These are phyloP conservation scores for Apiospora aurea DNA, from an alignment of 2,329 filamentous ascomycete genomes.

Conservation along the genomic window DNA sequence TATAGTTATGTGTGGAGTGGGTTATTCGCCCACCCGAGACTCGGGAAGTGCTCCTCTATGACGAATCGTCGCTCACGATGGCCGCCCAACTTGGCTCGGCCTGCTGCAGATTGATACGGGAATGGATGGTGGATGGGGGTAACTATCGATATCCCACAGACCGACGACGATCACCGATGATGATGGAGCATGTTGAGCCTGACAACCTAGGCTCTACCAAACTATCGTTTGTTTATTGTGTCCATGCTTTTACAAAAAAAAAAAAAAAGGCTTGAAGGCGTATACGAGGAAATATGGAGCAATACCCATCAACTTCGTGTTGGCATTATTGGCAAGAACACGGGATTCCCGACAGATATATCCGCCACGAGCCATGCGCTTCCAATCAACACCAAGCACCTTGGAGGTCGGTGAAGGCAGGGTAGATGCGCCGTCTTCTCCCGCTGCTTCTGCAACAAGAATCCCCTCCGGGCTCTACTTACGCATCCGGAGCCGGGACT, in stretches of 20 bases:
- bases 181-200: not conserved
- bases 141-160: not conserved
- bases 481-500: not conserved
- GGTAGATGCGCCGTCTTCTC: not conserved
- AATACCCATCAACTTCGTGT: not conserved
- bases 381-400: not conserved
- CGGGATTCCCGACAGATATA: not conserved
- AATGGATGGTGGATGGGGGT: not conserved
- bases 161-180: not conserved
- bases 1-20: not conserved
- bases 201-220: not conserved
- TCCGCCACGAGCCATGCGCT: not conserved
- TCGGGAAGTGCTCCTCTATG: not conserved
- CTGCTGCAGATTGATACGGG: not conserved
- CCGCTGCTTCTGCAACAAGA: not conserved
- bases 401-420: not conserved
- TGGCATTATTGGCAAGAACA: not conserved
- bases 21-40: not conserved
- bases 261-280: not conserved
- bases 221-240: not conserved
- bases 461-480: not conserved
- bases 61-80: not conserved
- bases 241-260: not conserved
- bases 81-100: not conserved
- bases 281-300: constrained; percentile 15